Conservation (phyloP, 1,284 basidiomycete genomes). For the Psilocybe mexicana region DNA sequence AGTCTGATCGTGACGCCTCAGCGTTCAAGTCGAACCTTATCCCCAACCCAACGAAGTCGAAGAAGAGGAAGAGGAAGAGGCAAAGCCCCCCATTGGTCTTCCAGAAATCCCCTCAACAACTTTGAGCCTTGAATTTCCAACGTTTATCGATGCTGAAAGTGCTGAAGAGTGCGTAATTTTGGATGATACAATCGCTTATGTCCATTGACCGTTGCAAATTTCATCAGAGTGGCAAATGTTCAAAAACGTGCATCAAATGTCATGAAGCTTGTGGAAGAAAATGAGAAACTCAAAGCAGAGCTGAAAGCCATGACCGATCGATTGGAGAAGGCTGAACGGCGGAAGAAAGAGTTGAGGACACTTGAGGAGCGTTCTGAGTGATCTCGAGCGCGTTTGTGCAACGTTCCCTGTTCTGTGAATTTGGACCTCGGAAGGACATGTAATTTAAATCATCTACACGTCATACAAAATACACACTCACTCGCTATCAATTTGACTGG, state of each 20-base stretch:
- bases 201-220: neutral
- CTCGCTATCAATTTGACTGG: neutral
- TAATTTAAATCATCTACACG: neutral
- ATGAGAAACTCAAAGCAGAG: conserved; percentile 74
- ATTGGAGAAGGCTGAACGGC: conserved; percentile 49
- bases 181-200: neutral
- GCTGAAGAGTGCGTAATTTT: conserved; percentile 36
- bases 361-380: conserved; percentile 34
- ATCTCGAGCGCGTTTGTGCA: neutral
- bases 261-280: conserved; percentile 71
- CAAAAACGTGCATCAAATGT: conserved; percentile 78
- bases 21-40: conserved; percentile 13
- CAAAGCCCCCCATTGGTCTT: neutral
- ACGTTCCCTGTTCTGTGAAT: neutral
- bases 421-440: neutral
- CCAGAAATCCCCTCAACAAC: conserved; percentile 35
- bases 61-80: neutral
- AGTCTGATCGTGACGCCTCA: conserved; percentile 25
- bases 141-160: conserved; percentile 32
- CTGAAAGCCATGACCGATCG: conserved; percentile 73
- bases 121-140: conserved; percentile 51
- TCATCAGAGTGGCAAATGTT: conserved; percentile 55
- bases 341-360: conserved; percentile 41
- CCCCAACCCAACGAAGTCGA: neutral
- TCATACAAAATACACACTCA: neutral